Evolutionary conservation across 192 early-diverging fungal species (phyloP), one percentile per base, ranked within the genome.

Genomic region (Podila minutissima): DNA sequence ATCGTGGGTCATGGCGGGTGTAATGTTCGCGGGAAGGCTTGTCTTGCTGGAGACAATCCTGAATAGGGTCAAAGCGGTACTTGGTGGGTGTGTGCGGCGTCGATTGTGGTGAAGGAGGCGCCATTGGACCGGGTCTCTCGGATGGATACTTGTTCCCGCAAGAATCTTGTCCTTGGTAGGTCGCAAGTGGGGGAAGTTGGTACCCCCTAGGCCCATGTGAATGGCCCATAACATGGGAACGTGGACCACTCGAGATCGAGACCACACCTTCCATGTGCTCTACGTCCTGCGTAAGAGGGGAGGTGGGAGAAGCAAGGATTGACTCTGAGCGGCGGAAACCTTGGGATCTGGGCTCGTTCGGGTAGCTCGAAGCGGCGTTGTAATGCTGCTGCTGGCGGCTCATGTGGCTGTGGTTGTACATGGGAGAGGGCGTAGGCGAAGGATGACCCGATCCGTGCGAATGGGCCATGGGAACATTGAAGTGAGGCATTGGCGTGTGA

Each of bases 11-110:
- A 0, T 49, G 71, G 17, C 57, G 62, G 13, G 59, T 57, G 10
- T 63, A 69, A 11, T 72, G 75, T 28, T 71, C 64, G 24, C 31
- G 59, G 17, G 59, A 31, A 12, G 57, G 31, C 66, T 69, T 81
- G 26, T 81, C 77, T 41, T 81, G 77, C 48, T 81, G 77, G 12
- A 81, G 13, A 19, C 77, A 81, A 35, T 81, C 77, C 11, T 81
- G 77, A 41, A 81, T 73, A 5, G 77, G 77, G 24, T 81, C 77
- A 55, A 81, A 81, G 0, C 77, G 77, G 58, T 81, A 65, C 37
- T 73, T 73, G n/a, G 77, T 81, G 4, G 77, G 77, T 11, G 77
- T 81, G 22, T 81, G 77, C 12, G 77, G 77, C 37, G 77, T 73
- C 15, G 77, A 81, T 62, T 73, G 77, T 19, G 77, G 77, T 37